These are phyloP conservation scores for Venturia nashicola DNA, from an alignment of 2,329 filamentous ascomycete genomes.

Conservation along the genomic window DNA sequence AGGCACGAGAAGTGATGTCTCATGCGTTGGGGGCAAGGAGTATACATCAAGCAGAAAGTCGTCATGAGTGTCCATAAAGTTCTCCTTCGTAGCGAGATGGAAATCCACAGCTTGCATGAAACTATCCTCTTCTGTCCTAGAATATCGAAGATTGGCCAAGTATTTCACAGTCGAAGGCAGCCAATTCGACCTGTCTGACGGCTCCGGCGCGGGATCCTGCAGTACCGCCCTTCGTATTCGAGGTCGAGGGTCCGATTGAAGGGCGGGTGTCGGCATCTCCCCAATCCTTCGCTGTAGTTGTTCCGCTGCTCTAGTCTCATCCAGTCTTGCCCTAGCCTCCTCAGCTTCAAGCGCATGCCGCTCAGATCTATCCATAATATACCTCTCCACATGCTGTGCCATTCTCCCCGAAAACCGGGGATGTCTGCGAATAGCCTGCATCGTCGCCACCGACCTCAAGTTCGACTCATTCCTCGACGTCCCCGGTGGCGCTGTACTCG, in stretches of 20 bases:
- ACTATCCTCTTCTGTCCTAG: slow-evolving; percentile 41
- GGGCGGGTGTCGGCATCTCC: background rate
- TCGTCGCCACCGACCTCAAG: slow-evolving; percentile 27
- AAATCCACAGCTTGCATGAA: slow-evolving; percentile 39
- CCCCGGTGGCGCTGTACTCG: slow-evolving; percentile 7
- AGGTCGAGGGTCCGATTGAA: slow-evolving; percentile 4
- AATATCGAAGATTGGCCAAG: slow-evolving; percentile 44
- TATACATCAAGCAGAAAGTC: slow-evolving; percentile 47
- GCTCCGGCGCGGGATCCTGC: slow-evolving; percentile 11
- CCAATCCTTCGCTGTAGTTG: background rate
- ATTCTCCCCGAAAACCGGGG: slow-evolving; percentile 26
- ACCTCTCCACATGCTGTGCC: slow-evolving; percentile 26
- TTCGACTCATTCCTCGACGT: slow-evolving; percentile 19
- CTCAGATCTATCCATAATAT: slow-evolving; percentile 26
- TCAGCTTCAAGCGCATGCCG: slow-evolving; percentile 19
- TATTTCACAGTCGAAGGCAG: slow-evolving; percentile 51
- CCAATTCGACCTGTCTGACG: slow-evolving; percentile 18
- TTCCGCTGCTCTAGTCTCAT: slow-evolving; percentile 11
- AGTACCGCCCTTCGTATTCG: slow-evolving; percentile 4
- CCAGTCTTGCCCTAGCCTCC: background rate
- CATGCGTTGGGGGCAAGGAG: slow-evolving; percentile 36
- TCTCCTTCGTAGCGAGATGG: slow-evolving; percentile 40
- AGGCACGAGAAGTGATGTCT: slow-evolving; percentile 49
- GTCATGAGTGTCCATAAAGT: slow-evolving; percentile 37
- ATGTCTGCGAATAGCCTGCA: slow-evolving; percentile 27